Conservation (phyloP, 495 filamentous ascomycete genomes). For the Halenospora varia region DNA sequence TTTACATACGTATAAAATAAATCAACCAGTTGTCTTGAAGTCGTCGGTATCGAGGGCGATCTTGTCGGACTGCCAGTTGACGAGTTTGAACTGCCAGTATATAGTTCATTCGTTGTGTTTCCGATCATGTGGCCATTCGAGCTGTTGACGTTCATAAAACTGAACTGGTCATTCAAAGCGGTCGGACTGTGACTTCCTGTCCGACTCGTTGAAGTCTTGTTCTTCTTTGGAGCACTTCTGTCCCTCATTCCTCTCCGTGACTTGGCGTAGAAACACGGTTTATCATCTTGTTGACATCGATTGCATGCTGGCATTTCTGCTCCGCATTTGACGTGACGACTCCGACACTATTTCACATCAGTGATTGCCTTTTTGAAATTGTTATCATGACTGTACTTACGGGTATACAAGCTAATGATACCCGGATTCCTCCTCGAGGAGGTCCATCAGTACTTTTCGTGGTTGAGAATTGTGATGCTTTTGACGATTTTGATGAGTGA, state of each 20-base stretch:
- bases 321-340: slow-evolving; percentile 54
- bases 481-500: not conserved
- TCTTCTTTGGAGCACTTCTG: slow-evolving; percentile 29
- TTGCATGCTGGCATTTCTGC: slow-evolving; percentile 40
- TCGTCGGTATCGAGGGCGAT: slow-evolving; percentile 14
- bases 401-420: slow-evolving; percentile 50
- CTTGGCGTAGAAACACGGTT: slow-evolving; percentile 43
- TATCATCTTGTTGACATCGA: slow-evolving; percentile 38
- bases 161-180: too few species aligned
- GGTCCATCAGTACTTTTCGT: not conserved
- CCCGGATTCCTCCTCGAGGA: slow-evolving; percentile 27
- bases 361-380: not conserved
- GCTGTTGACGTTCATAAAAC: slow-evolving; percentile 6
- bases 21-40: slow-evolving; percentile 37
- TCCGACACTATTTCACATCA: slow-evolving; percentile 35
- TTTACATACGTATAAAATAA: slow-evolving; percentile 45
- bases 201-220: slow-evolving; percentile 26
- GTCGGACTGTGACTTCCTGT: slow-evolving; percentile 4
- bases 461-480: not conserved
- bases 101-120: not conserved
- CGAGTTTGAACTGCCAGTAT: not conserved
- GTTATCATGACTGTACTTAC: not conserved
- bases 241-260: slow-evolving; percentile 49
- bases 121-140: not conserved
- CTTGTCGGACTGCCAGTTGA: slow-evolving; percentile 2